Conservation (phyloP, 75 land plant species). For the Chamaecyparis obtusa region DNA sequence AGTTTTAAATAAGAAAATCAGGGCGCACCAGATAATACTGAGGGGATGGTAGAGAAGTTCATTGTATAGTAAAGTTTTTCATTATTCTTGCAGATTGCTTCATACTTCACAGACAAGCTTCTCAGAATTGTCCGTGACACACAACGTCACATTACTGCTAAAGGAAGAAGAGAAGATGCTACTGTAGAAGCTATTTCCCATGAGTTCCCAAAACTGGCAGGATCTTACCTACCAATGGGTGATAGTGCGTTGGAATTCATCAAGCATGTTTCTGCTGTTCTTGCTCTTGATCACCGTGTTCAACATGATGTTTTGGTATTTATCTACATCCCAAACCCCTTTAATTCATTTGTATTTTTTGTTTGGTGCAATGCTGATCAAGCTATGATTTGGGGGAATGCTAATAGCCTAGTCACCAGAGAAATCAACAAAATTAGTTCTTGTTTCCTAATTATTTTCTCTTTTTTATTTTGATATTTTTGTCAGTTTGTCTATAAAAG, state of each 20-base stretch:
- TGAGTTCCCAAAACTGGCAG: conserved; percentile 34
- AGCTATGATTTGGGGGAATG: background rate
- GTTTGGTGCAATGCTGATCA: background rate
- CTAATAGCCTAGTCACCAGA: background rate
- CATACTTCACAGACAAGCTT: conserved; percentile 80
- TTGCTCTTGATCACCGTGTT: conserved; percentile 86
- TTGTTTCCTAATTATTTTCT: background rate
- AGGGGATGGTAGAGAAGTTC: background rate
- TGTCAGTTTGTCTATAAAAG: background rate
- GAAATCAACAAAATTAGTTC: background rate
- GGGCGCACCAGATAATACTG: background rate
- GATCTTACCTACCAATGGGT: conserved; percentile 46
- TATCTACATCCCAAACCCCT: background rate
- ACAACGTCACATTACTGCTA: conserved; percentile 53
- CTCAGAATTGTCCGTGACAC: conserved; percentile 67
- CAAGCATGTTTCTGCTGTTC: conserved; percentile 86
- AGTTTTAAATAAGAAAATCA: background rate
- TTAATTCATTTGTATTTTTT: background rate
- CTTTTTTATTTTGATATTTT: background rate
- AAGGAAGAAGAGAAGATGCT: conserved; percentile 38
- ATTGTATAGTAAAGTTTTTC: background rate
- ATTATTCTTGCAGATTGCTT: conserved; percentile 62
- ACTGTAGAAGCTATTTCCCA: conserved; percentile 16
- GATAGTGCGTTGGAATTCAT: conserved; percentile 93
- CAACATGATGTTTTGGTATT: conserved; percentile 91